Evolutionary conservation across 805 yeast species (phyloP), one percentile per base, ranked within the genome.

Genomic region (Candida chauliodis): DNA sequence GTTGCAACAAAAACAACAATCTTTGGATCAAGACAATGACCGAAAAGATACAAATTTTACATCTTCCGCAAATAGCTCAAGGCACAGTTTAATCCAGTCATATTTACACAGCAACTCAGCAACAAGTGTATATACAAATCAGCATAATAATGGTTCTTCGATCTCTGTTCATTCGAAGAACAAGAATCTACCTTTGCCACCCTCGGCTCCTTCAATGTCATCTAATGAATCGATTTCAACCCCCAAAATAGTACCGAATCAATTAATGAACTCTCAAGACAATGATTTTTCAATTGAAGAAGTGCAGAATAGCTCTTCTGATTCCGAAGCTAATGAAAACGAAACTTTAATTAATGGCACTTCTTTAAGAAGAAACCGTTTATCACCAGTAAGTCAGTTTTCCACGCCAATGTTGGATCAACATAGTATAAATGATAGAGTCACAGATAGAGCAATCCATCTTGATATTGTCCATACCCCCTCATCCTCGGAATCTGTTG

Each of bases 211-310:
- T 29, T 15, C 20, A 16, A 9, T 15, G n/a, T 10, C 26, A 5
- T 38, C 32, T 9, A 26, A 32, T 10, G 28, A 30, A 4, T 32
- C 24, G 15, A 17, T 23, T 16, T 19, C 23, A 5, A 24, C 22
- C 8, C 6, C 41, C 5, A 11, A 17, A 3, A 23, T 10, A 3
- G 8, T 21, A 11, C 19, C 3, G 5, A 15, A 36, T 21, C 38
- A 4, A 16, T 14, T 23, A 7, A 24, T 4, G 8, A 16, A 10
- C 15, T 9, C n/a, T 10, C 36, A 17, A 5, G 56, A 50, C n/a
- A 38, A 53, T 39, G 65, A 59, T 22, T 59, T 50, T 23, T 61
- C 64, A 3, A 66, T 68, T 35, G 73, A 67, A 48, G 73, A 68
- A 44, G 55, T 63, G 17, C 34, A 30, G 17, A 60, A 63, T 40